Conservation (phyloP, 352 stramenopile genomes). For the Phytopythium kandeliae region DNA sequence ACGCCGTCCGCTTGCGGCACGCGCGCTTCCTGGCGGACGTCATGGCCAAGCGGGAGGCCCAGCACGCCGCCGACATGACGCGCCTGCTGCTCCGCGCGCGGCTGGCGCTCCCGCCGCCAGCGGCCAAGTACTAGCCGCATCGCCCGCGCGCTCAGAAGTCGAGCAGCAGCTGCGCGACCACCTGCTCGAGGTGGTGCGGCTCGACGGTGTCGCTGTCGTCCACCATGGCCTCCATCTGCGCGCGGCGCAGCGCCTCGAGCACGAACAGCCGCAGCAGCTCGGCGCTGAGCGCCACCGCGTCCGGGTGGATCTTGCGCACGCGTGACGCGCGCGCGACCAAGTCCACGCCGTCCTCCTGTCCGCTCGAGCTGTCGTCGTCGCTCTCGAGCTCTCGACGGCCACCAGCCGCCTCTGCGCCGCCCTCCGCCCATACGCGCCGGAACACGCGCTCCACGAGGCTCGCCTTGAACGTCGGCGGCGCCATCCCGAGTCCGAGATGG, state of each 20-base stretch:
- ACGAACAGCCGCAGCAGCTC: constrained; percentile 78
- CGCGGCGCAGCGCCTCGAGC: constrained; percentile 61
- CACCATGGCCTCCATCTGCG: constrained; percentile 86
- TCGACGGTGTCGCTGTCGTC: constrained; percentile 71
- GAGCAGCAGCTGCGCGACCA: constrained; percentile 71
- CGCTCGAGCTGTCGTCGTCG: constrained; percentile 31
- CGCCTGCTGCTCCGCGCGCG: constrained; percentile 10
- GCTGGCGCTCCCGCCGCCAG: constrained; percentile 1
- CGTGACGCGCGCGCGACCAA: constrained; percentile 14
- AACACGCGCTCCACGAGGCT: constrained; percentile 73
- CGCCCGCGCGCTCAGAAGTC: constrained; percentile 30
- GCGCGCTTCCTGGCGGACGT: constrained; percentile 40
- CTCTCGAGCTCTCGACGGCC: constrained; percentile 10
- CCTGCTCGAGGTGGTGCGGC: constrained; percentile 75
- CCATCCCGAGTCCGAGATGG: no score
- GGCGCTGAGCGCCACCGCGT: constrained; percentile 69
- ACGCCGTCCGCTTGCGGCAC: constrained; percentile 42
- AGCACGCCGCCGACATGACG: constrained; percentile 26
- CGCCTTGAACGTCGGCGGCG: constrained; percentile 40
- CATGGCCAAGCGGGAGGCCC: constrained; percentile 29
- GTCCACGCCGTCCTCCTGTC: constrained; percentile 27
- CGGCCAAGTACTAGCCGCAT: constrained; percentile 14
- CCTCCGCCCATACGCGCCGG: constrained; percentile 49
- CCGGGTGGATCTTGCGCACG: constrained; percentile 67
- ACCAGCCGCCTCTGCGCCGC: constrained; percentile 4